phyloP scores from a whole-genome alignment of 169 alveolate genomes.

The Babesia bovis region DNA sequence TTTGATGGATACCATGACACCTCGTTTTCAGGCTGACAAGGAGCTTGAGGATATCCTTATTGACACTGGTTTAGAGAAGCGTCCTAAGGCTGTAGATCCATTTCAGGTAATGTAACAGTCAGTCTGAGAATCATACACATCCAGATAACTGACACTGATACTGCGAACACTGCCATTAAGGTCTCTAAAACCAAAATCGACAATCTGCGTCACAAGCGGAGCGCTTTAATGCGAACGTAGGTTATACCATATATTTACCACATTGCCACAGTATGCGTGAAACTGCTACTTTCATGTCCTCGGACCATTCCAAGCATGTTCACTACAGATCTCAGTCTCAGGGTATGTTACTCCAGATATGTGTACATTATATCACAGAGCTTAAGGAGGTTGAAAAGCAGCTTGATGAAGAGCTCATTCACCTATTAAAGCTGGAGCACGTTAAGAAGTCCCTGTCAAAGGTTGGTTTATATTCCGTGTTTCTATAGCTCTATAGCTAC shows the following conservation, averaged over 20 bases:
- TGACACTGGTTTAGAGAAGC: constrained; percentile 42
- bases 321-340: constrained; percentile 23
- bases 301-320: constrained; percentile 9
- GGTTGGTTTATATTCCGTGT: not conserved
- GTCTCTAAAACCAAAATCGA: constrained; percentile 3
- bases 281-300: constrained; percentile 10
- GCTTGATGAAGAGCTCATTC: constrained; percentile 18
- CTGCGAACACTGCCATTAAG: constrained; percentile 19
- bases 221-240: constrained; percentile 17
- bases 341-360: constrained; percentile 8
- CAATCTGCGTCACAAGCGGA: constrained; percentile 13
- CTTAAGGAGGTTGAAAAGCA: constrained; percentile 13
- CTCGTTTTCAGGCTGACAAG: constrained; percentile 21
- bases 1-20: not conserved
- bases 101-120: constrained; percentile 43
- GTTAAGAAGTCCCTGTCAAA: constrained; percentile 38
- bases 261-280: constrained; percentile 22
- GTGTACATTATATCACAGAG: not conserved
- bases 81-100: constrained; percentile 33
- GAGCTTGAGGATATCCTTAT: constrained; percentile 42
- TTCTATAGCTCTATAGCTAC: not conserved
- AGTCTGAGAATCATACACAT: no score
- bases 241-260: not conserved
- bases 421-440: constrained; percentile 34
- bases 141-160: constrained; percentile 34